These are phyloP conservation scores for Myxozyma geophila DNA, from an alignment of 805 yeast species.

Conservation along the genomic window DNA sequence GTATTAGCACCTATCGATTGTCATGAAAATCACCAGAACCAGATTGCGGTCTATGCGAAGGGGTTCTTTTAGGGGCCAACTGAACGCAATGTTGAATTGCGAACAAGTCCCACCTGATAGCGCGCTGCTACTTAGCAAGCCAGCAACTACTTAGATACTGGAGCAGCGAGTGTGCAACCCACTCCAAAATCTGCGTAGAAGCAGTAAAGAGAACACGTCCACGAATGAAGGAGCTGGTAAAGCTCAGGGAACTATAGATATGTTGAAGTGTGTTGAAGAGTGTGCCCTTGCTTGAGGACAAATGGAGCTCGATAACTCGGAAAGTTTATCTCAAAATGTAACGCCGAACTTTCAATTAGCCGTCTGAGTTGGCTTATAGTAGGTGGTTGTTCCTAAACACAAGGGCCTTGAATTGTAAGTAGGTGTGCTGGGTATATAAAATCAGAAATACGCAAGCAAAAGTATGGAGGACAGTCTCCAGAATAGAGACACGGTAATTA, in stretches of 20 bases:
- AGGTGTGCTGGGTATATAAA: too few relatives aligned
- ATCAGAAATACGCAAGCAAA: too few relatives aligned
- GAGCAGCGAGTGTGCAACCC: neutral
- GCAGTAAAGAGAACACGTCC: neutral
- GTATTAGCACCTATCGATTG: neutral
- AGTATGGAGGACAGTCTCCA: too few relatives aligned
- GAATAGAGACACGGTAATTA: neutral
- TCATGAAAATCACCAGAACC: too few relatives aligned
- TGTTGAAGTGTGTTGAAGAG: neutral
- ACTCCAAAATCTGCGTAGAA: neutral
- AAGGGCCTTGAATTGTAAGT: neutral
- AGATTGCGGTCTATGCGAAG: neutral
- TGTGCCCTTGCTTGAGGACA: slow-evolving; percentile 8
- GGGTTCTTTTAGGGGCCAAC: neutral
- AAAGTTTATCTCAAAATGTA: neutral
- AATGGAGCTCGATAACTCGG: slow-evolving; percentile 13
- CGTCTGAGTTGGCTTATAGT: neutral
- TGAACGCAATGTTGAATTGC: slow-evolving; percentile 1
- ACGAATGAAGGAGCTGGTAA: neutral
- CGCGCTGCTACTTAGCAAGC: neutral
- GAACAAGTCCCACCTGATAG: neutral
- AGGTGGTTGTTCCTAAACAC: neutral
- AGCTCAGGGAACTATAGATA: neutral
- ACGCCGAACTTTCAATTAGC: neutral
- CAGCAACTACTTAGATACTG: neutral